These are phyloP conservation scores for Phyllosticta citriasiana DNA, from an alignment of 2,329 filamentous ascomycete species.

Conservation along the genomic window DNA sequence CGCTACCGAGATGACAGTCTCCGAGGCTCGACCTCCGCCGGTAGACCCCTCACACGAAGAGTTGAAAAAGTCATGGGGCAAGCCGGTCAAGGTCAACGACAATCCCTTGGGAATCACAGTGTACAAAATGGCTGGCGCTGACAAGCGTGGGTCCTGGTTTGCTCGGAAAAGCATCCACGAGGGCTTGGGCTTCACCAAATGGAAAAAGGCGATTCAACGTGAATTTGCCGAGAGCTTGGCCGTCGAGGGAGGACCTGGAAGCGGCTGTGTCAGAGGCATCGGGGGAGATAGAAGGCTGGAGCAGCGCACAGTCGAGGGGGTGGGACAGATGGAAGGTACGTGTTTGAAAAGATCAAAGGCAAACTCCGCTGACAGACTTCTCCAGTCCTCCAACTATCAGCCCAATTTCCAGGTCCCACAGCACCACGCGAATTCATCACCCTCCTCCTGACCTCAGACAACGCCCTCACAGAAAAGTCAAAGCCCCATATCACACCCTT, in stretches of 20 bases:
- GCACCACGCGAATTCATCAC: constrained; percentile 82
- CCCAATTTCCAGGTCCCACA: constrained; percentile 82
- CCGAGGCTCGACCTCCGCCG: constrained; percentile 39
- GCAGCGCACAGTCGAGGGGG: constrained; percentile 46
- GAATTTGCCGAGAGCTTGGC: constrained; percentile 75
- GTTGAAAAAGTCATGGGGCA: constrained; percentile 75
- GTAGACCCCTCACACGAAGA: constrained; percentile 44
- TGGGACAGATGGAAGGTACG: constrained; percentile 54
- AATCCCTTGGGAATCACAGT: constrained; percentile 69
- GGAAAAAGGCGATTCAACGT: constrained; percentile 63
- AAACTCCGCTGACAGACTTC: not conserved
- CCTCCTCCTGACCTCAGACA: constrained; percentile 57
- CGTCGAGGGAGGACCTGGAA: constrained; percentile 57
- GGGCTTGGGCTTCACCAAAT: constrained; percentile 64
- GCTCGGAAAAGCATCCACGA: constrained; percentile 74
- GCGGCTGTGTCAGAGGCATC: constrained; percentile 72
- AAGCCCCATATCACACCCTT: constrained; percentile 16
- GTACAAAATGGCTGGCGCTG: constrained; percentile 69
- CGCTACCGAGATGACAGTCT: constrained; percentile 43
- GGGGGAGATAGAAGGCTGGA: constrained; percentile 70
- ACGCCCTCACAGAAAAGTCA: constrained; percentile 40
- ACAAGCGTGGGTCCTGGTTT: constrained; percentile 84
- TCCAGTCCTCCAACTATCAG: constrained; percentile 72
- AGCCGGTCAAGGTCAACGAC: constrained; percentile 65
- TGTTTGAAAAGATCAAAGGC: not conserved